Base-by-base conservation (phyloP, 257 asterid genomes). In the Solanum sejunctum region DNA sequence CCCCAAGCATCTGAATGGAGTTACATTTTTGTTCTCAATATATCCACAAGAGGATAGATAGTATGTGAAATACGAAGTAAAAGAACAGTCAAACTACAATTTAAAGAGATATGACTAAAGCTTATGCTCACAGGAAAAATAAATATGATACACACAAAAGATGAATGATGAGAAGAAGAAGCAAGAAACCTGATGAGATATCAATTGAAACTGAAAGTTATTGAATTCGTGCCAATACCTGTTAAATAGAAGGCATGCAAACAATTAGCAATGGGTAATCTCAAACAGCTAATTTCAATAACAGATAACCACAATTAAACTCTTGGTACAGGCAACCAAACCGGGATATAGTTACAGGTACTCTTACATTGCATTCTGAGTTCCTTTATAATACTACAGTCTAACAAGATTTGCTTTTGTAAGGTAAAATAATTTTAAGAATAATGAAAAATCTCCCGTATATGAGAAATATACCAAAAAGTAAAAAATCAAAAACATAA, bases 141-240 rank as follows among this genome's bases (percentile, higher is more conserved):
- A 51, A 77, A 51, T 51, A 77, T 51, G 61, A 8, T 58, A 47
- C 58, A 45, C 16, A 45, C 81, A 73, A 21, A 47, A 77, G 72
- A 61, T 1, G 7, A 17, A 70, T 23, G 20, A 45, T 57, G 21
- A 67, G 85, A 73, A 15, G 81, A 32, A 43, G 71, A 20, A 57
- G 52, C 84, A 60, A 85, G 91, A 85, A 78, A 97, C 99, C 99
- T 97, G 99, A 89, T 94, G 97, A 23, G 98, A 89, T 72, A 92
- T 93, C 92, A 95, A 88, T 85, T 95, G 98, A 89, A 92, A 95
- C 95, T 94, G 98, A 89, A 92, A 95, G 84, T 94, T 95, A 84
- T 97, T 97, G 88, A 93, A 95, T 88, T 97, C 98, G 56, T 88
- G 96, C 99, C 99, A 97, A 85, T 97, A 97, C 87, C 99, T 97